These are phyloP conservation scores for Penicillium olsonii DNA, from an alignment of 2,329 filamentous ascomycete species.

Conservation along the genomic window DNA sequence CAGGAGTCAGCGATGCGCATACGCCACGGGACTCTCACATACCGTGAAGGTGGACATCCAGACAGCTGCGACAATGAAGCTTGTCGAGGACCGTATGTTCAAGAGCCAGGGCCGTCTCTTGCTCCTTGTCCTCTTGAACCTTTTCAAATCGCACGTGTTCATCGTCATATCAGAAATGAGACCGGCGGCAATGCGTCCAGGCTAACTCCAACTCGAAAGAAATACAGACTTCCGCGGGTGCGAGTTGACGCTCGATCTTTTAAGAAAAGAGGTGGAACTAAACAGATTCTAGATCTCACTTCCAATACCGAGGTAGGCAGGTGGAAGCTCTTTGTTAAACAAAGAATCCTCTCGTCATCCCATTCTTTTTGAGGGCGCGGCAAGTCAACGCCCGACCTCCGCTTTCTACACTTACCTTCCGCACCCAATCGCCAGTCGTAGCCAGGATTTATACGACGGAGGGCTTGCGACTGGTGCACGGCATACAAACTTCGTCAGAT, in stretches of 20 bases:
- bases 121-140: slow-evolving; percentile 1
- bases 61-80: slow-evolving; percentile 63
- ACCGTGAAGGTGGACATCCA: slow-evolving; percentile 35
- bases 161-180: not conserved
- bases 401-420: not conserved
- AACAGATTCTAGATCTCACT: not conserved
- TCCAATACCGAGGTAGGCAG: not conserved
- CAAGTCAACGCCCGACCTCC: not conserved
- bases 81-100: slow-evolving; percentile 58
- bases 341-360: slow-evolving; percentile 6
- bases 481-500: slow-evolving; percentile 10
- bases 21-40: slow-evolving; percentile 2
- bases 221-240: not conserved
- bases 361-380: not conserved
- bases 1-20: not conserved
- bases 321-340: slow-evolving; percentile 2
- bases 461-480: slow-evolving; percentile 5
- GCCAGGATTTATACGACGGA: not conserved
- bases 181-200: not conserved
- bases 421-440: slow-evolving; percentile 2
- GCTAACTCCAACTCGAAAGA: not conserved
- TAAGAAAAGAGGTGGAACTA: not conserved
- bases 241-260: not conserved
- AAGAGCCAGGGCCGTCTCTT: slow-evolving; percentile 32
- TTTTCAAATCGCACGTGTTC: not conserved